Evolutionary conservation across 2,329 filamentous ascomycete genomes (phyloP).

Genomic region (Tolypocladium capitatum): DNA sequence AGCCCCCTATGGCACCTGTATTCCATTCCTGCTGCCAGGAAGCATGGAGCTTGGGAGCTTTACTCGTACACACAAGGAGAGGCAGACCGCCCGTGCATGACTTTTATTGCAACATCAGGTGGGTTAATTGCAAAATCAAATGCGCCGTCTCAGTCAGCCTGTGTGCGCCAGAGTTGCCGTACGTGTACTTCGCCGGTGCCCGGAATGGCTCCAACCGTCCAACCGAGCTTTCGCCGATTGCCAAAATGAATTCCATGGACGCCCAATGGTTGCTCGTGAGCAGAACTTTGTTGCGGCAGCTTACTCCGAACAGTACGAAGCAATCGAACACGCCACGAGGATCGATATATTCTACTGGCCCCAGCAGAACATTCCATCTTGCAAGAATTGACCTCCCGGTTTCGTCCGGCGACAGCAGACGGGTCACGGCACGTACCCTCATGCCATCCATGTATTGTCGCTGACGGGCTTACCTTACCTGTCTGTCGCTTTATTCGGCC

Average conservation of each 20-base stretch:
- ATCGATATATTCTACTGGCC: background rate
- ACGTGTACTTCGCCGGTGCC: no score
- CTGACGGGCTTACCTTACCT: background rate
- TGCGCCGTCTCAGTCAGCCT: no score
- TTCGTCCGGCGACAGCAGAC: background rate
- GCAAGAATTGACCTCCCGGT: background rate
- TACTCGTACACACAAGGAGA: no score
- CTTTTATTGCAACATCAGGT: no score
- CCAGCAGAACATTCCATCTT: background rate
- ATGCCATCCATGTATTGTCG: background rate
- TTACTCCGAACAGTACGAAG: background rate
- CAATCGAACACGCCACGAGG: background rate
- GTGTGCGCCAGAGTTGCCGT: no score
- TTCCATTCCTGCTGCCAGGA: no score
- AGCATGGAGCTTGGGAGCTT: no score
- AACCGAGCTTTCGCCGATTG: background rate
- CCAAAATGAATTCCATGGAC: background rate
- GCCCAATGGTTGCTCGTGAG: background rate
- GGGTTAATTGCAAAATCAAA: no score
- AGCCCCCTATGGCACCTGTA: no score
- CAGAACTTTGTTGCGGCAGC: background rate
- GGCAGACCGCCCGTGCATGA: no score
- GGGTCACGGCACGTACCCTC: background rate
- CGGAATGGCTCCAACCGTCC: no score
- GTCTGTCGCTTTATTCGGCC: background rate